phyloP scores from a whole-genome alignment of 148 eudicot genomes.

The Rhododendron ferrugineum region DNA sequence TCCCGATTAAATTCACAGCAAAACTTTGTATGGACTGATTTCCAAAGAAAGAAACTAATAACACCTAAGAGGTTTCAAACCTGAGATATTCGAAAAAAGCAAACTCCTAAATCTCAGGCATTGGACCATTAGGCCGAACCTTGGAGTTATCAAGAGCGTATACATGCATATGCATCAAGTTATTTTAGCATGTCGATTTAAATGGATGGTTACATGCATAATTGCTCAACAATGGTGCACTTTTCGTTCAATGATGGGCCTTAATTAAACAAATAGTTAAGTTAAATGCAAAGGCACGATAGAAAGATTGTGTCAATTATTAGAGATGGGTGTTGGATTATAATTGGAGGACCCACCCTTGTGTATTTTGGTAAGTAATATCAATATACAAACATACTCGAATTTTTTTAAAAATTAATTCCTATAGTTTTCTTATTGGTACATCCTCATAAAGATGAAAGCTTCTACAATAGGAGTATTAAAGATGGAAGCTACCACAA shows the following conservation, averaged over 20 bases:
- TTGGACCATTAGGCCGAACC: background rate
- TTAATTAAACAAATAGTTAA: background rate
- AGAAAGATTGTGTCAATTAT: background rate
- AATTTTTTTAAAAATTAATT: too few relatives aligned
- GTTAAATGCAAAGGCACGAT: background rate
- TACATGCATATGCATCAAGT: background rate
- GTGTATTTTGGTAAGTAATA: background rate
- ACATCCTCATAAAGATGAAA: background rate
- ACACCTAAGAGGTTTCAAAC: background rate
- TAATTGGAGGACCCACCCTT: background rate
- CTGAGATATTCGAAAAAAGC: too few relatives aligned
- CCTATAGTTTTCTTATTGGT: background rate
- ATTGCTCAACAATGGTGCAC: background rate
- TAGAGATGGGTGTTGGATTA: background rate
- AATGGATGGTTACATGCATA: background rate
- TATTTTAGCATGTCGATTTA: background rate
- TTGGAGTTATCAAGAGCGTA: background rate
- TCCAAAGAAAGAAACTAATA: background rate
- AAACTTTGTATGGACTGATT: background rate
- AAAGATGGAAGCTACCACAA: too few relatives aligned
- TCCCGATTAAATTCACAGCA: background rate
- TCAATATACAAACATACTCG: background rate
- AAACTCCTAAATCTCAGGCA: background rate
- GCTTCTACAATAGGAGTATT: background rate
- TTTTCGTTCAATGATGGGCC: background rate